Evolutionary conservation across 169 alveolate species (phyloP), one percentile per base, ranked within the genome.

Genomic region (Eimeria tenella): DNA sequence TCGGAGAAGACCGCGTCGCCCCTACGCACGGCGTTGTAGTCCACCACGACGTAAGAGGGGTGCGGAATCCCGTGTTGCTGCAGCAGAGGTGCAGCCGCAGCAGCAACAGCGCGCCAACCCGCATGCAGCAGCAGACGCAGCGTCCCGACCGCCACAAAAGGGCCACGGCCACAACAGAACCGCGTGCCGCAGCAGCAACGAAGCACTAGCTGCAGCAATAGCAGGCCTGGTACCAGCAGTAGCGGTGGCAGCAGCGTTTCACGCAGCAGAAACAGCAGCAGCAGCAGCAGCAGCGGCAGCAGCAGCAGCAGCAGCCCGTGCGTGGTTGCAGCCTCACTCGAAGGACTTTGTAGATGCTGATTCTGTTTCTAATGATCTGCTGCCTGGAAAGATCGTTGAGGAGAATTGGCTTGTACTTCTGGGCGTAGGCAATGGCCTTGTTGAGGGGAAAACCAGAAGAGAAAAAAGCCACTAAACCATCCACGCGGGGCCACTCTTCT

Each of bases 401-500:
- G 63, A 96, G 96, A 42, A 97, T 94, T 5, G 98, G 99, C 50
- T 95, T 91, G 74, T 93, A 90, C 65, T 94, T 70, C 86, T 97
- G 96, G 55, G 96, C 96, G 96, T 98, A 97, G 56, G 96, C 96
- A 79, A 97, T 75, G 19, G 97, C 98, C 96, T 97, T 98, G 74
- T 95, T 96, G 25, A 96, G 96, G 9, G 99, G 99, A 93, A 98
- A 98, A 42, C 99, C 98, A 42, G 96, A 94, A 60, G 99, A 97
- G 93, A 97, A 97, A 95, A 98, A 98, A 21, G 99, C 97, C 23
- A 98, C 97, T 21, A 98, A 95, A 31, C 99, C 98, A 93, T 98
- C 99, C 8, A 98, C 99, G 15, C 97, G 92, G 9, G 99, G 99
- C 99, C 99, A 98, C 17, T 95, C 94, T 65, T 79, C 86, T 5